Evolutionary conservation across 2,329 filamentous ascomycete genomes (phyloP).

Genomic region (Aureobasidium sp.): DNA sequence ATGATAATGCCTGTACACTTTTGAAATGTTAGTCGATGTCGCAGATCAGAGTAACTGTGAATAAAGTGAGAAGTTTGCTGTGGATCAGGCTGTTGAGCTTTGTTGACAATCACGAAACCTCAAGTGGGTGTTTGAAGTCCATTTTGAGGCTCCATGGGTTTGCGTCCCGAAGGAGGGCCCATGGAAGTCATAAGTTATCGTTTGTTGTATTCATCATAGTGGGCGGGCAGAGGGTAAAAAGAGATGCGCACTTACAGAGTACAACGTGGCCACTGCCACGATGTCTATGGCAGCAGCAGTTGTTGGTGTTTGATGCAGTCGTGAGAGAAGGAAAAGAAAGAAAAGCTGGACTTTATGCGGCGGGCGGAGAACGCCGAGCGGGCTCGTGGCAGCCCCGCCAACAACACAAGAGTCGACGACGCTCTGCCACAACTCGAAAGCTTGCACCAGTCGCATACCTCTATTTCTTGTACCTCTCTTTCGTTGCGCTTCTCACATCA

Average conservation of each 20-base stretch:
- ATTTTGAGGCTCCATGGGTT: conserved; percentile 11
- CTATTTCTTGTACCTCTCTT: not conserved
- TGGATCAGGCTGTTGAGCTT: conserved; percentile 51
- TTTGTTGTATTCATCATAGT: conserved; percentile 13
- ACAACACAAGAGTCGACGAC: conserved; percentile 1
- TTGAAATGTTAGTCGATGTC: conserved; percentile 3
- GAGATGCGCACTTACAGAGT: conserved; percentile 8
- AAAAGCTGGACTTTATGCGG: conserved; percentile 7
- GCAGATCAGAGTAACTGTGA: not conserved
- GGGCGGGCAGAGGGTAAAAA: not conserved
- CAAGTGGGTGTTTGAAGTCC: conserved; percentile 26
- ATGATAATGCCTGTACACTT: conserved; percentile 6
- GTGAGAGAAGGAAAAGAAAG: not conserved
- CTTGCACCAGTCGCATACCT: conserved; percentile 3
- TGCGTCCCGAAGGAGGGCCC: conserved; percentile 7
- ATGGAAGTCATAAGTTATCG: conserved; percentile 14
- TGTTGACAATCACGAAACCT: conserved; percentile 30
- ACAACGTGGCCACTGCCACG: not conserved
- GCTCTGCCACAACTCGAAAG: conserved; percentile 4
- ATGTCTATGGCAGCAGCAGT: not conserved
- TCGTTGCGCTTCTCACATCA: not conserved
- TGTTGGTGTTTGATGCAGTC: not conserved
- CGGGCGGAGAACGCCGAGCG: conserved; percentile 3
- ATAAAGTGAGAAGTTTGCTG: not conserved
- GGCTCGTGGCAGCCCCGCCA: conserved; percentile 9